Evolutionary conservation across 78 protist genomes (phyloP).

Genomic region (Dictyostelium capitatum): DNA sequence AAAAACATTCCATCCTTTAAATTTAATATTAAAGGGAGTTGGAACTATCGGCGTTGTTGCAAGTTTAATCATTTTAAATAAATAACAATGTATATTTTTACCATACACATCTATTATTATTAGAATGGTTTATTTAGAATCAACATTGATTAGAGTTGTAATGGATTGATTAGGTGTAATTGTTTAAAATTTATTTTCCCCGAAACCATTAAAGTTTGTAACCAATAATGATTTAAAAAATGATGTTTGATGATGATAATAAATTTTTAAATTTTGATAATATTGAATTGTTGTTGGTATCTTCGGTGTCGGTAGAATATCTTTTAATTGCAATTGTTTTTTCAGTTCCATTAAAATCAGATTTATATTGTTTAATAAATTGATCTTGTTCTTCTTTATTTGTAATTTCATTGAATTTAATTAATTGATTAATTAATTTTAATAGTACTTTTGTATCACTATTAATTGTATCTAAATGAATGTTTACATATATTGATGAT

Average conservation of each 20-base stretch:
- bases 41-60: conserved; percentile 58
- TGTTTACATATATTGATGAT: background rate
- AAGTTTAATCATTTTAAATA: conserved; percentile 46
- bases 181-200: conserved; percentile 43
- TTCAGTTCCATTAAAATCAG: background rate
- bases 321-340: too few species aligned
- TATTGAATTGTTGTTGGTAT: background rate
- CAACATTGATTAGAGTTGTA: conserved; percentile 73
- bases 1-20: conserved; percentile 54
- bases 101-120: too few species aligned
- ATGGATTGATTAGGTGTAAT: conserved; percentile 82
- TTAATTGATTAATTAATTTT: background rate
- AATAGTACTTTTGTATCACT: background rate
- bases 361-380: background rate
- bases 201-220: conserved; percentile 2
- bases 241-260: too few species aligned
- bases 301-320: too few species aligned
- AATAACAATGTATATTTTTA: background rate
- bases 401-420: background rate
- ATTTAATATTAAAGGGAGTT: conserved; percentile 20
- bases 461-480: background rate
- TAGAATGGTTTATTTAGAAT: conserved; percentile 76
- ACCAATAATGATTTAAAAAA: too few species aligned
- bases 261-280: background rate
- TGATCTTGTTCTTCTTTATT: background rate